Evolutionary conservation across 352 stramenopile species (phyloP).

Genomic region (Globisporangium alternatum): DNA sequence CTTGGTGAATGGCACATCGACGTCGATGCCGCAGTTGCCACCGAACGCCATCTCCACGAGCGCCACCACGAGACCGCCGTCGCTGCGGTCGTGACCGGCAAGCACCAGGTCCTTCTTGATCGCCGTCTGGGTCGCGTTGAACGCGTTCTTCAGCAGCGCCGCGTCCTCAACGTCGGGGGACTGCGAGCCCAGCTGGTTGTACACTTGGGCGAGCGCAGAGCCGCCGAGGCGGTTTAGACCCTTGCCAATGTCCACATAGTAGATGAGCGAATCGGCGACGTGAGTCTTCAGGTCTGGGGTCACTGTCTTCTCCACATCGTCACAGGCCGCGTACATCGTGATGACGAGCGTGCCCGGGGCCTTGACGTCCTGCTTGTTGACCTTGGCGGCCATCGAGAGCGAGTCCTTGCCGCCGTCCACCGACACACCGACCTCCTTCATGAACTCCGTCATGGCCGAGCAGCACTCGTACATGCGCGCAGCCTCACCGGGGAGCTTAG

Average conservation of each 20-base stretch:
- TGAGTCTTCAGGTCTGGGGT: constrained; percentile 97
- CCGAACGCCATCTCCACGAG: constrained; percentile 99
- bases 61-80: constrained; percentile 95
- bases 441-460: constrained; percentile 92
- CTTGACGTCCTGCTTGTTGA: constrained; percentile 95
- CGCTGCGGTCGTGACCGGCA: constrained; percentile 98
- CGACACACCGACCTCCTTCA: constrained; percentile 94
- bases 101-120: constrained; percentile 91
- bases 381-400: constrained; percentile 97
- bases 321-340: constrained; percentile 96
- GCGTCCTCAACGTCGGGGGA: constrained; percentile 94
- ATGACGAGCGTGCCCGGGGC: constrained; percentile 96
- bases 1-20: constrained; percentile 77
- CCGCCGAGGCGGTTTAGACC: constrained; percentile 93
- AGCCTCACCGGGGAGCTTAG: constrained; percentile 98
- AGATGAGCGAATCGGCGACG: constrained; percentile 73
- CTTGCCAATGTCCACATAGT: constrained; percentile 95
- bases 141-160: constrained; percentile 90
- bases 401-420: constrained; percentile 99
- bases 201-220: constrained; percentile 95
- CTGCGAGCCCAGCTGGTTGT: constrained; percentile 82
- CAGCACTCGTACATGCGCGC: constrained; percentile 99
- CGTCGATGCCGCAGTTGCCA: constrained; percentile 95
- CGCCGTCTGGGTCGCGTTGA: constrained; percentile 91
- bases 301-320: constrained; percentile 96